phyloP scores from a whole-genome alignment of 2,329 filamentous ascomycete species.

The Nemania serpens region DNA sequence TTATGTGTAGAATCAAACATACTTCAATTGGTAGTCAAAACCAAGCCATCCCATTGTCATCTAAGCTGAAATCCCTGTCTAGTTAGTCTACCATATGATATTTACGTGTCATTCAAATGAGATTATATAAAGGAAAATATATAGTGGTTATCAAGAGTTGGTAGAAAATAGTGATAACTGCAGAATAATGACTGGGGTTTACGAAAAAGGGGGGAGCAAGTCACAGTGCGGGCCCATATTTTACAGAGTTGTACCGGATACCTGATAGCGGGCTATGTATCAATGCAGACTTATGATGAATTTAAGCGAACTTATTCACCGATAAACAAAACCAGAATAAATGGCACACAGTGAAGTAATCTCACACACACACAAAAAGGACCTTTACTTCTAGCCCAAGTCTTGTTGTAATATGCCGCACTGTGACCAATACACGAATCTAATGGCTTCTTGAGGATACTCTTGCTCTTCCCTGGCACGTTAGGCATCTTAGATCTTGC shows the following conservation, averaged over 20 bases:
- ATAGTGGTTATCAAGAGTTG: too few species aligned
- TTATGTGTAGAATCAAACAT: not conserved
- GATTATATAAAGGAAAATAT: too few species aligned
- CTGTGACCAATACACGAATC: too few species aligned
- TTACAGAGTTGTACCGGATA: too few species aligned
- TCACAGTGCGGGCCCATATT: not conserved
- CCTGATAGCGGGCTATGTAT: too few species aligned
- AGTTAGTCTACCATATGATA: not conserved
- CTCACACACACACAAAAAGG: too few species aligned
- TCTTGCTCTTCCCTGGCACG: not conserved
- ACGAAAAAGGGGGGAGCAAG: conserved; percentile 3
- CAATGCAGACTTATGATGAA: not conserved
- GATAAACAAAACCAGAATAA: too few species aligned
- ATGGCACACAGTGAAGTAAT: too few species aligned
- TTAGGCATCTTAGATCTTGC: not conserved
- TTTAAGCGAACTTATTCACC: not conserved
- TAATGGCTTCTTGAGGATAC: not conserved
- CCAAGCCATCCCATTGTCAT: too few species aligned
- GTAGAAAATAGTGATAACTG: too few species aligned
- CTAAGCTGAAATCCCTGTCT: not conserved
- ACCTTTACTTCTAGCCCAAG: not conserved
- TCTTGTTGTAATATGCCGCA: not conserved
- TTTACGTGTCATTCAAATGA: not conserved
- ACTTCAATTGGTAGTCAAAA: too few species aligned
- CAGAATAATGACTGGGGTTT: too few species aligned